A percentile compares a stretch with the other conserved stretches of the same genome.
Evolutionary conservation across 768 basidiomycete genomes (phyloP).

Genomic region (Russula foetens): DNA sequence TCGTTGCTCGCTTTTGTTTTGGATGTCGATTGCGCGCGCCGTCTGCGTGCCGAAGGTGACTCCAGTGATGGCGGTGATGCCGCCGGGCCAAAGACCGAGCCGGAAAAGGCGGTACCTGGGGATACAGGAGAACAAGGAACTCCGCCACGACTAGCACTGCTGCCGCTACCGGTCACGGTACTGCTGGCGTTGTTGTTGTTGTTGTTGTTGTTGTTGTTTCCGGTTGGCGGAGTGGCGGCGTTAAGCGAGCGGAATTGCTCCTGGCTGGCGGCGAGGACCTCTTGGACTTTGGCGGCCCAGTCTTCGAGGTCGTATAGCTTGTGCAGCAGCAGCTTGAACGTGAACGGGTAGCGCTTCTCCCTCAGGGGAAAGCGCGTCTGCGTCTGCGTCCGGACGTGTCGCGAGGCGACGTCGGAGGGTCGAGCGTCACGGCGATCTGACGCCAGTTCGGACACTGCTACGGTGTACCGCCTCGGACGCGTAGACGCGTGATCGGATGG

Average conservation of each 20-base stretch:
- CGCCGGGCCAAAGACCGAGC: not conserved
- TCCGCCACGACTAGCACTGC: too few relatives aligned
- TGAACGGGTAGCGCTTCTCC: conserved; percentile 19
- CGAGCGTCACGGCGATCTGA: too few relatives aligned
- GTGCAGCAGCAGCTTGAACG: conserved; percentile 20
- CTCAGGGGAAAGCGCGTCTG: conserved; percentile 13
- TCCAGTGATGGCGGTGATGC: not conserved
- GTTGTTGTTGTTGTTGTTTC: not conserved
- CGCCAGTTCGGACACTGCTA: not conserved
- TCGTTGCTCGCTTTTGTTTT: conserved; percentile 3
- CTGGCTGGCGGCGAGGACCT: conserved; percentile 18
- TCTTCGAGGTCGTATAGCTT: conserved; percentile 20
- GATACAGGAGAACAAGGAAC: not conserved
- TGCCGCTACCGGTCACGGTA: too few relatives aligned
- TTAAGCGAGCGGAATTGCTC: conserved; percentile 17
- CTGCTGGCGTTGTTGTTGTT: not conserved
- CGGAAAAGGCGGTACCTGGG: conserved; percentile 2
- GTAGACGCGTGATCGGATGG: not conserved
- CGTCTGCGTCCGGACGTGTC: too few relatives aligned
- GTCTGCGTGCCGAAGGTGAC: conserved; percentile 2
- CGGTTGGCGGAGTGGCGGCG: not conserved
- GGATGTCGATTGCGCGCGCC: not conserved
- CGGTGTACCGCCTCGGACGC: conserved; percentile 17
- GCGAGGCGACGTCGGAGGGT: too few relatives aligned
- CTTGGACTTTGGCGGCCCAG: conserved; percentile 19